phyloP scores from a whole-genome alignment of 2,329 filamentous ascomycete genomes.

The Eutypella sp. region DNA sequence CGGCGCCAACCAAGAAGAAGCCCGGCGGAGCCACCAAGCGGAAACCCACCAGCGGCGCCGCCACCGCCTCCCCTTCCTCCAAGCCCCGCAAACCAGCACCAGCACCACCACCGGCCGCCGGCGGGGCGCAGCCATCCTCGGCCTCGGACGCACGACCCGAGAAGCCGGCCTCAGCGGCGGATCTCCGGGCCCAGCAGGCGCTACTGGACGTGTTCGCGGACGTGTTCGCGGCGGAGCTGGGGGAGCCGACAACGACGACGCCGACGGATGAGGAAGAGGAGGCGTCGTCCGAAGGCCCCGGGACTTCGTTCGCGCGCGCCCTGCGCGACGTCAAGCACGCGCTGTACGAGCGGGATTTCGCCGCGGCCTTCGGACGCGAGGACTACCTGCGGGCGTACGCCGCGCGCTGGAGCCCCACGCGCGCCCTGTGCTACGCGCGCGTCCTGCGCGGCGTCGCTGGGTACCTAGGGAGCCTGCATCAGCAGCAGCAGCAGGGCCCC shows the following conservation, averaged over 20 bases:
- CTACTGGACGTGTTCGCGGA: constrained; percentile 20
- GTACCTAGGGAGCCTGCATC: constrained; percentile 23
- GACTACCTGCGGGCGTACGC: constrained; percentile 78
- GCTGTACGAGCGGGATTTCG: constrained; percentile 82
- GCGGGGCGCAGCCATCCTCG: too few species aligned
- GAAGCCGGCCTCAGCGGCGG: background rate
- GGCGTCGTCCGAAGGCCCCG: too few species aligned
- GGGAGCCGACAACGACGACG: too few species aligned
- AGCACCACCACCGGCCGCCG: too few species aligned
- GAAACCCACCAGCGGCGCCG: too few species aligned
- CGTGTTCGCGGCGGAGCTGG: constrained; percentile 52
- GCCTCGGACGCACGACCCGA: constrained; percentile 13
- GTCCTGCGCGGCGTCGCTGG: constrained; percentile 39
- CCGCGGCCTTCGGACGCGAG: constrained; percentile 66
- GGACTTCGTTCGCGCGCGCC: constrained; percentile 45
- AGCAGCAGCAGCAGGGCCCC: background rate
- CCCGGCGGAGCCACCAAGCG: too few species aligned
- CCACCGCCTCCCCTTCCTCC: too few species aligned
- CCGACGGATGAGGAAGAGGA: background rate
- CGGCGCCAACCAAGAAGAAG: too few species aligned
- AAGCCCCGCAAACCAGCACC: background rate
- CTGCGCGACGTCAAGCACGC: constrained; percentile 83
- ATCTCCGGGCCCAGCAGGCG: constrained; percentile 13
- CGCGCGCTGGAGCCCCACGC: constrained; percentile 81
- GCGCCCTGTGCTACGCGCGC: constrained; percentile 73